A percentile compares a stretch with the other conserved stretches of the same genome.
phyloP scores from a whole-genome alignment of 73 alveolate genomes.

The Tetrahymena elliotti region DNA sequence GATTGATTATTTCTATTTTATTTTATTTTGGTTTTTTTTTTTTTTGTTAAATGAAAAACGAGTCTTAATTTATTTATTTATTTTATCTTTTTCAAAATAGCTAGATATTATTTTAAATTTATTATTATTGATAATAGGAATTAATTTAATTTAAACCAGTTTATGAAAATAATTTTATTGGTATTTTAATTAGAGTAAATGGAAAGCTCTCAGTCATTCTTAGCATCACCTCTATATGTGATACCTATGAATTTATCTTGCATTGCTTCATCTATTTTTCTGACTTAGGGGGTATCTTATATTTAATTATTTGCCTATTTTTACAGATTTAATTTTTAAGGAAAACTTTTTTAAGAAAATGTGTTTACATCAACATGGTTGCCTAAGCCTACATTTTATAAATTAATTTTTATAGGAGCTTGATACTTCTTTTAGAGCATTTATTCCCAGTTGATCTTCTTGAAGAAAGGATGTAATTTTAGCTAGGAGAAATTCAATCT shows the following conservation, averaged over 20 bases:
- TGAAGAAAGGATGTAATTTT: background rate
- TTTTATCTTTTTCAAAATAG: no score
- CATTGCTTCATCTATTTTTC: background rate
- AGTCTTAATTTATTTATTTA: no score
- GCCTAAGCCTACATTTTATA: background rate
- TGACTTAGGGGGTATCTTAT: background rate
- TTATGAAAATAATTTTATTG: background rate
- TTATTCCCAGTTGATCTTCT: background rate
- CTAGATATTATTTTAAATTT: background rate
- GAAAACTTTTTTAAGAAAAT: no score
- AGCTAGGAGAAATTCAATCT: background rate
- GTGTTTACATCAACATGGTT: background rate
- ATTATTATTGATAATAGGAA: no score
- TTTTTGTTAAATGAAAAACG: no score
- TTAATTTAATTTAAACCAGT: background rate
- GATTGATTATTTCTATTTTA: no score
- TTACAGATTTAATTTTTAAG: no score
- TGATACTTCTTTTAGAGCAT: background rate
- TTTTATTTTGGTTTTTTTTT: no score
- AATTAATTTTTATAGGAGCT: background rate
- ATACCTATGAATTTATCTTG: background rate
- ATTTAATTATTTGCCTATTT: background rate
- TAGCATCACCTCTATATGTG: background rate
- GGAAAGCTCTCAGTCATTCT: background rate
- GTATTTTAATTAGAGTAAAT: background rate